Base-by-base conservation (phyloP, 768 basidiomycete species). In the Russula sp. region DNA sequence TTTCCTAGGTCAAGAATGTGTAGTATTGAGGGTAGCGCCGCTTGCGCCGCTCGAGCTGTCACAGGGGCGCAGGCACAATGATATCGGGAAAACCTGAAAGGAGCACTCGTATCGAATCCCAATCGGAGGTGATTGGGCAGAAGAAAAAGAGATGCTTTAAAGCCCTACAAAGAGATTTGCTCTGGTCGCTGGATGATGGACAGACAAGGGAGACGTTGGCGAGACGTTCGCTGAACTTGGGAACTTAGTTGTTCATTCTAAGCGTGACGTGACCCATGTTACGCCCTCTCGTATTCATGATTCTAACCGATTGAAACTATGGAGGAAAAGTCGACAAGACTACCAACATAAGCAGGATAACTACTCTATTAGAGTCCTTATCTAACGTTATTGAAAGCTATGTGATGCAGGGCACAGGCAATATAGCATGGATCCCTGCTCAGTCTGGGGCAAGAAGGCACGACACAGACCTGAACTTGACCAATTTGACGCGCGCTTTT, bases 221-320 rank as follows among this genome's bases (percentile, higher is more conserved):
- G 54, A 63, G 55, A 65, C 57, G 57, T 68, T 57, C 51, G 55
- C 65, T 68, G 67, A 68, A 68, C 67, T 68, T 62, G 67, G 66
- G 67, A 68, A 68, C 67, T 57, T 68, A 68, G 67, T 68, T 64
- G 63, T 64, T 68, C 67, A 62, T 68, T 68, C 67, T 68, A 68
- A 66, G 67, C 57, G 67, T 68, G 67, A 68, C 65, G 67, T 68
- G 67, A 68, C 65, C 10, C 27, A 35, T 40, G 67, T 68, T 66
- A 68, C 67, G 55, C 56, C 58, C 65, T 48, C 47, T 59, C 52
- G 50, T 53, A 44, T 66, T 49, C 34, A 47, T 22, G 47, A 48
- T 48, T 58, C 40, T 37, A 56, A 61, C 45, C 37, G 37, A 50
- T 31, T 37, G 49, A 54, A 44, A 42, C 42, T 47, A 42, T 47